Evolutionary conservation across 2,329 filamentous ascomycete genomes (phyloP), one percentile per base, ranked within the genome.

Genomic region (Cercospora nicotianae): DNA sequence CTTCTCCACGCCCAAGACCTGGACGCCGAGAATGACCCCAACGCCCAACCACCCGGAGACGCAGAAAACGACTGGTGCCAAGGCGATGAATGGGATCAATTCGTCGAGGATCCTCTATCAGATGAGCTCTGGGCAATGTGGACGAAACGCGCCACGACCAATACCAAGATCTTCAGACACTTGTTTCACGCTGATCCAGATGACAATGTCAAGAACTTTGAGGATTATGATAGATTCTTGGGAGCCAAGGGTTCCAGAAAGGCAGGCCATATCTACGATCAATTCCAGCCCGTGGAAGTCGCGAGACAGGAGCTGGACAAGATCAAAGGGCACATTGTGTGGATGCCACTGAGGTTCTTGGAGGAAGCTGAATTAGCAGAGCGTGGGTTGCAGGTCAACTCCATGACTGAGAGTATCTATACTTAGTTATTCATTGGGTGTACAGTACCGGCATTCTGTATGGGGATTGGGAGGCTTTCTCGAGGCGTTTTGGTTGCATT

Each of bases 281-380:
- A 87, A 67, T 92, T 90, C 79, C 86, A 91, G 78, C 90, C 91
- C 0, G 86, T 89, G 0, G 84, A 89, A 26, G 90, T 96, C 65
- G 88, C 95, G 6, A 86, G 91, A 16, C 79, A 85, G 72, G 93
- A 94, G 79, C 82, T 98, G 60, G 89, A 93, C 74, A 85, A 90
- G 76, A 88, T 98, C 72, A 74, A 74, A 81, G 94, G 94, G 0
- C 94, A 98, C 82, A 79, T 98, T 48, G 94, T 98, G 6, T 96
- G 92, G 92, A 94, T 97, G 89, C 93, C 93, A n/a, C 79, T 98
- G 75, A 87, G 93, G 57, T 98, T 97, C 77, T 80, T 98, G 76
- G 85, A 87, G 74, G 89, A 96, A 71, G 93, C 90, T 0, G 86
- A 92, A 74, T 96, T 98, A 93, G 94, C 94, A 0, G 94, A 97